phyloP scores from a whole-genome alignment of 768 basidiomycete genomes.

The Stropharia rugosoannulata region DNA sequence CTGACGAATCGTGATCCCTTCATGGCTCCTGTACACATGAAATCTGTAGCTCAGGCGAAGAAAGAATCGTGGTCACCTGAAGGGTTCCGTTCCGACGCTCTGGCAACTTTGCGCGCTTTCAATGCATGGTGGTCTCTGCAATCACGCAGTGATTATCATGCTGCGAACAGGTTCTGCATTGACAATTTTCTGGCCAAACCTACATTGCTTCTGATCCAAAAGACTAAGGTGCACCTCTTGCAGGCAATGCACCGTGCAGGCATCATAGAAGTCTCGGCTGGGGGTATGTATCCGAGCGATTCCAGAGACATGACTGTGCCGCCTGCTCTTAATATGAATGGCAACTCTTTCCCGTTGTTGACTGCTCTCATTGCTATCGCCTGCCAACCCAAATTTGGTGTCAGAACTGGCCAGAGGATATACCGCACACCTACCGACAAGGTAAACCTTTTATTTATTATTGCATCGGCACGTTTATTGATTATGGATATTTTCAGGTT shows the following conservation, averaged over 20 bases:
- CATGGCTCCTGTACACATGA: slow-evolving; percentile 76
- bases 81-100: slow-evolving; percentile 81
- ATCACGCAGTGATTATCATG: slow-evolving; percentile 56
- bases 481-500: slow-evolving; percentile 37
- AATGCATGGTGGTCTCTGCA: slow-evolving; percentile 80
- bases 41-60: slow-evolving; percentile 63
- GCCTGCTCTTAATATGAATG: slow-evolving; percentile 66
- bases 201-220: slow-evolving; percentile 78
- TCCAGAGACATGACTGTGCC: slow-evolving; percentile 47
- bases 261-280: slow-evolving; percentile 78
- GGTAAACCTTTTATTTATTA: slow-evolving; percentile 41
- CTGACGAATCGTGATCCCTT: slow-evolving; percentile 91
- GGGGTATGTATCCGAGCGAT: slow-evolving; percentile 41
- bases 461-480: neutral
- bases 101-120: slow-evolving; percentile 79
- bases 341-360: slow-evolving; percentile 72
- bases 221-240: slow-evolving; percentile 76
- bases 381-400: slow-evolving; percentile 87
- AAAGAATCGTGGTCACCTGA: slow-evolving; percentile 79
- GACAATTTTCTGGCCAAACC: slow-evolving; percentile 90
- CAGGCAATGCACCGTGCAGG: slow-evolving; percentile 78
- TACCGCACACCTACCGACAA: slow-evolving; percentile 82
- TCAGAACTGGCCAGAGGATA: slow-evolving; percentile 65
- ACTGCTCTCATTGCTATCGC: slow-evolving; percentile 85
- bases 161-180: slow-evolving; percentile 73